phyloP scores from a whole-genome alignment of 805 yeast genomes.

The Barnettozyma pratensis region DNA sequence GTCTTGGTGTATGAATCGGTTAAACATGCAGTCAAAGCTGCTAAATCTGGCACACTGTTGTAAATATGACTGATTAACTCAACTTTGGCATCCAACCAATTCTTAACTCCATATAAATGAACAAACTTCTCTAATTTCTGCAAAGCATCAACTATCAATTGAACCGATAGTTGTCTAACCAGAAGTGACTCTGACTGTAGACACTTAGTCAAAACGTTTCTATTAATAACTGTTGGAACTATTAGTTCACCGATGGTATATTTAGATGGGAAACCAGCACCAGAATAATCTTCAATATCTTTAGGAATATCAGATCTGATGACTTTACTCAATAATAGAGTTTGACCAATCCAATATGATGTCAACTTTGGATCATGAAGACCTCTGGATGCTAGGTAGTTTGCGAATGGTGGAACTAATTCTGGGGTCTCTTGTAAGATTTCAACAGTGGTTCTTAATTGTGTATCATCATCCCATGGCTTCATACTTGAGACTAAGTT shows the following conservation, averaged over 20 bases:
- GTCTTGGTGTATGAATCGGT: slow-evolving; percentile 34
- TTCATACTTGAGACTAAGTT: slow-evolving; percentile 59
- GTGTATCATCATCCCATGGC: slow-evolving; percentile 75
- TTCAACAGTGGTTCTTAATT: slow-evolving; percentile 46
- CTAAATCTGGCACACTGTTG: slow-evolving; percentile 44
- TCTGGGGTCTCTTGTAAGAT: slow-evolving; percentile 59
- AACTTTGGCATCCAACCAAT: slow-evolving; percentile 35
- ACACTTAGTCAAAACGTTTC: slow-evolving; percentile 51
- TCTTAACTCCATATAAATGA: slow-evolving; percentile 30
- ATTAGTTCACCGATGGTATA: slow-evolving; percentile 47
- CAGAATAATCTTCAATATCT: slow-evolving; percentile 25
- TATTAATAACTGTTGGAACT: slow-evolving; percentile 60
- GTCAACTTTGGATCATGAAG: slow-evolving; percentile 74
- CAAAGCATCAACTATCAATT: slow-evolving; percentile 49
- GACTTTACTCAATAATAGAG: slow-evolving; percentile 54
- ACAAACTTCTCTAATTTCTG: slow-evolving; percentile 45
- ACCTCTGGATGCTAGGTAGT: slow-evolving; percentile 56
- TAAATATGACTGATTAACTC: slow-evolving; percentile 31
- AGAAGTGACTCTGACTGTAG: slow-evolving; percentile 45
- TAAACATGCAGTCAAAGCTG: slow-evolving; percentile 37
- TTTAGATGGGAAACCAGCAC: slow-evolving; percentile 28
- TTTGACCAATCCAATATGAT: slow-evolving; percentile 78
- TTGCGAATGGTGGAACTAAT: slow-evolving; percentile 64
- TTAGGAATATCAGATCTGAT: slow-evolving; percentile 53
- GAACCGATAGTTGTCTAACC: slow-evolving; percentile 59